Evolutionary conservation across 495 filamentous ascomycete genomes (phyloP).

Genomic region (Xylaria curta): DNA sequence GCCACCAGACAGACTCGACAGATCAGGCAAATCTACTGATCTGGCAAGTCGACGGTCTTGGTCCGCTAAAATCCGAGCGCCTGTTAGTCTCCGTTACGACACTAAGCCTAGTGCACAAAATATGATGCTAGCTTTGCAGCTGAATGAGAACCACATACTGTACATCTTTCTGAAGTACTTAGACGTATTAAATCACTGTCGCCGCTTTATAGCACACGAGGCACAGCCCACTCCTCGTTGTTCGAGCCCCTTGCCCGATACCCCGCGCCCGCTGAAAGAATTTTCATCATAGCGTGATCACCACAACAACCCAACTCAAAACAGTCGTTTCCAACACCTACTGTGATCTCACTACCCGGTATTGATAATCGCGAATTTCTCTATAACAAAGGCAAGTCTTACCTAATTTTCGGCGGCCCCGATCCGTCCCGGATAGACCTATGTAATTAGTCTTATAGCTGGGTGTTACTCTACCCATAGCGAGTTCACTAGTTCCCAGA

Average conservation of each 20-base stretch:
- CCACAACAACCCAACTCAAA: not conserved
- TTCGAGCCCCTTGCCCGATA: not conserved
- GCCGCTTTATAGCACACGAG: not conserved
- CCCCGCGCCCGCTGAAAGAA: not conserved
- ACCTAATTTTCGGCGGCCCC: not conserved
- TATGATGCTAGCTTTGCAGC: not conserved
- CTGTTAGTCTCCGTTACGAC: not conserved
- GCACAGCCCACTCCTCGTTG: not conserved
- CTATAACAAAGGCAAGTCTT: not conserved
- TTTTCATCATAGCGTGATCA: not conserved
- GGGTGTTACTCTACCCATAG: not conserved
- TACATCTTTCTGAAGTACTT: not conserved
- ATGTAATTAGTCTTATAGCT: not conserved
- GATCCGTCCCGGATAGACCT: not conserved
- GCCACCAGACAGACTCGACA: constrained; percentile 1
- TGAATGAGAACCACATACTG: not conserved
- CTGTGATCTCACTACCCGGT: not conserved
- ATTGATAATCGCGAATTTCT: not conserved
- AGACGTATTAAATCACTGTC: constrained; percentile 6
- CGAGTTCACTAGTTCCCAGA: not conserved
- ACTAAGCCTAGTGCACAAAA: constrained; percentile 7
- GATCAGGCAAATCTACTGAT: constrained; percentile 20
- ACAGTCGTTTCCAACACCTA: not conserved
- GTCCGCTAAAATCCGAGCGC: constrained; percentile 23
- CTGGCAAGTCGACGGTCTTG: constrained; percentile 14